A percentile compares a stretch with the other conserved stretches of the same genome.
Conservation (phyloP, 1,284 basidiomycete genomes). For the Ganoderma leucocontextum region DNA sequence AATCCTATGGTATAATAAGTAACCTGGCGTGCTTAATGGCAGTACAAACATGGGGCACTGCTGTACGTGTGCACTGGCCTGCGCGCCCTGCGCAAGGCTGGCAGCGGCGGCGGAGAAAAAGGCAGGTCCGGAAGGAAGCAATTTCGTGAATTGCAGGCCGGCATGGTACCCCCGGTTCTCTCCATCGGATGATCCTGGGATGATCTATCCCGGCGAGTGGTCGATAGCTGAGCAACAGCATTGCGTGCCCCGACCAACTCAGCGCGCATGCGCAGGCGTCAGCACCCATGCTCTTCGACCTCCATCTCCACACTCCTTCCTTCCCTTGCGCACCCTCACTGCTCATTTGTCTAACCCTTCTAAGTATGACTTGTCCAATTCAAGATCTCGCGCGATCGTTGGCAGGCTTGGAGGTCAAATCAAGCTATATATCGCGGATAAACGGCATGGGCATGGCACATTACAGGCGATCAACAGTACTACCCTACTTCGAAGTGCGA, state of each 20-base stretch:
- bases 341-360: neutral
- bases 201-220: constrained; percentile 5
- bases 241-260: constrained; percentile 4
- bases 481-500: constrained; percentile 28
- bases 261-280: constrained; percentile 14
- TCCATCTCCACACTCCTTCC: constrained; percentile 16
- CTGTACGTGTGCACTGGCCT: neutral
- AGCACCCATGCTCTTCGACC: constrained; percentile 22
- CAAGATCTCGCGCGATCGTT: neutral
- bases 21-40: neutral
- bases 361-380: neutral
- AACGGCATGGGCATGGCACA: constrained; percentile 10
- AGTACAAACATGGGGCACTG: neutral
- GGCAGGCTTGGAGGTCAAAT: neutral
- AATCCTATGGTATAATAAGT: neutral
- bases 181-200: neutral
- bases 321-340: neutral
- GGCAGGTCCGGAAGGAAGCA: neutral
- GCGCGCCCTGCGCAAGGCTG: constrained; percentile 1
- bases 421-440: neutral
- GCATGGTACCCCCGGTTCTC: neutral
- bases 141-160: neutral
- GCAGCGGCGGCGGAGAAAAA: neutral
- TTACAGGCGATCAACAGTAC: constrained; percentile 27
- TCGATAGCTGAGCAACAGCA: constrained; percentile 1